phyloP scores from a whole-genome alignment of 2,329 filamentous ascomycete species.

The Sporothrix pallida region DNA sequence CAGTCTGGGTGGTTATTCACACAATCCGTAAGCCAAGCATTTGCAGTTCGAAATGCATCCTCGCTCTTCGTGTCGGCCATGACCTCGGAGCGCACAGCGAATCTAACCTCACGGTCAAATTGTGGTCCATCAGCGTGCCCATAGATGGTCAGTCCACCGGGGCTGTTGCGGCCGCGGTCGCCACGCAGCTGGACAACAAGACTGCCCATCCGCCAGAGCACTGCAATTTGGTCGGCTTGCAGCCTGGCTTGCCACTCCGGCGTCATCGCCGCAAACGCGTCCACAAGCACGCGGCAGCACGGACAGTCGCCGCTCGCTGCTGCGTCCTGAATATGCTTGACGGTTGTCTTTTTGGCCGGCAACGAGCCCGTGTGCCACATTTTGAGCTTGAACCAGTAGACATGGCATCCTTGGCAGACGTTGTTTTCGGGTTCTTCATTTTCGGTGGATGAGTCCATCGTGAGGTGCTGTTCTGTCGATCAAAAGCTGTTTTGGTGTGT shows the following conservation, averaged over 20 bases:
- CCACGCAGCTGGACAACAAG: background rate
- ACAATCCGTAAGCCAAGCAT: background rate
- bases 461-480: background rate
- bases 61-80: background rate
- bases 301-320: background rate
- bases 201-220: background rate
- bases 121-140: background rate
- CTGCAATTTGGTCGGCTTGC: background rate
- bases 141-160: background rate
- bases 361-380: constrained; percentile 1
- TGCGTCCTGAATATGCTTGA: constrained; percentile 1
- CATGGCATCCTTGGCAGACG: constrained; percentile 25
- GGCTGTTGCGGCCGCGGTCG: background rate
- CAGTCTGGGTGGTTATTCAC: constrained; percentile 1
- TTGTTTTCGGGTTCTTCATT: background rate
- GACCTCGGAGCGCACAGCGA: background rate
- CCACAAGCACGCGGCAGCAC: constrained; percentile 16
- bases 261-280: background rate
- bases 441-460: too few relatives aligned
- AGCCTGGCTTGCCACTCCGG: background rate
- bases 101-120: background rate
- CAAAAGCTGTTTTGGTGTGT: background rate
- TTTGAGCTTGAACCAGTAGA: constrained; percentile 32
- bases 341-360: background rate
- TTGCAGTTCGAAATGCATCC: background rate